Evolutionary conservation across 139 green algal species (phyloP).

Genomic region (Chlorella sorokiniana): DNA sequence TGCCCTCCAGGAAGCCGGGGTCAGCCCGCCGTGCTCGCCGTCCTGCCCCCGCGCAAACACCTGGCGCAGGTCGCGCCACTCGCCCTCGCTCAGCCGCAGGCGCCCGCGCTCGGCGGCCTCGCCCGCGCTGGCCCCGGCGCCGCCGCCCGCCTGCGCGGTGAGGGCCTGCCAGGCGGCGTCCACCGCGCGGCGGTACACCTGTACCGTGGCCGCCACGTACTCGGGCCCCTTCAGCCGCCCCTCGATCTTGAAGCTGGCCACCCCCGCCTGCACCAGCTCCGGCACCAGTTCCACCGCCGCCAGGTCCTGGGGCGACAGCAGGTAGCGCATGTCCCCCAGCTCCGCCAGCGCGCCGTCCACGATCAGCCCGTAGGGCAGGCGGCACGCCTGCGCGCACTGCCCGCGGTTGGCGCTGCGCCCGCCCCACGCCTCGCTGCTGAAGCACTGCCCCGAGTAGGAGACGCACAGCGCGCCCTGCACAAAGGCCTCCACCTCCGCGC

Average conservation of each 20-base stretch:
- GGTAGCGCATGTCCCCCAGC: slow-evolving; percentile 73
- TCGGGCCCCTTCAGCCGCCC: slow-evolving; percentile 86
- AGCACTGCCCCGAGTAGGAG: slow-evolving; percentile 81
- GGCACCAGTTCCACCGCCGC: slow-evolving; percentile 66
- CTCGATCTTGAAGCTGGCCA: slow-evolving; percentile 89
- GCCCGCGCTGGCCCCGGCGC: not conserved
- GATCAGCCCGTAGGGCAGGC: slow-evolving; percentile 75
- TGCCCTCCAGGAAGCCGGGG: slow-evolving; percentile 81
- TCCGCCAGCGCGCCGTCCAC: slow-evolving; percentile 71
- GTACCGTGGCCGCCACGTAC: slow-evolving; percentile 82
- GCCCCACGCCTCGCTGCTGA: slow-evolving; percentile 81
- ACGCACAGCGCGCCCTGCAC: slow-evolving; percentile 89
- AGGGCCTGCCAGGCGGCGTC: slow-evolving; percentile 76
- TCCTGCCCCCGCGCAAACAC: slow-evolving; percentile 87
- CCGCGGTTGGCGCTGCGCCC: slow-evolving; percentile 84
- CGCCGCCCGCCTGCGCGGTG: not conserved
- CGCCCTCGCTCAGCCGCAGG: slow-evolving; percentile 32
- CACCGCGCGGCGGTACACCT: slow-evolving; percentile 63
- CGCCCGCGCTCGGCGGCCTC: slow-evolving; percentile 5
- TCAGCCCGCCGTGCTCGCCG: slow-evolving; percentile 65
- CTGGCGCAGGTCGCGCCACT: slow-evolving; percentile 59
- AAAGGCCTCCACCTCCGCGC: slow-evolving; percentile 82
- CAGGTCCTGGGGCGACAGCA: slow-evolving; percentile 80
- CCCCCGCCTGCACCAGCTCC: slow-evolving; percentile 73
- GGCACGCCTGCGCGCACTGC: slow-evolving; percentile 83